phyloP scores from a whole-genome alignment of 805 yeast genomes.

The Kazachstania martiniae region DNA sequence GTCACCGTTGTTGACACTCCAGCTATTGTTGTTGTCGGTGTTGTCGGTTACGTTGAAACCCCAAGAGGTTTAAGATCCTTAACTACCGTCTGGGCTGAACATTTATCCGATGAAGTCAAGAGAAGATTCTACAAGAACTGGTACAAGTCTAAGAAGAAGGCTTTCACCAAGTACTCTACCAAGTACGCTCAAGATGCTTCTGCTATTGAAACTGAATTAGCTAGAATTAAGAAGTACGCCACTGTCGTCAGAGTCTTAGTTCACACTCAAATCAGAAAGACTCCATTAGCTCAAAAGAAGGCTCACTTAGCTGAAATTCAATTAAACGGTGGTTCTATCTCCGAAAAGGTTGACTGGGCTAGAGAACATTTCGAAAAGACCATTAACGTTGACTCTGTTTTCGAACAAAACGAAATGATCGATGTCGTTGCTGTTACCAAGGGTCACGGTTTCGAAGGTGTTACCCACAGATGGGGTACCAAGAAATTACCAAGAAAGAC shows the following conservation, averaged over 20 bases:
- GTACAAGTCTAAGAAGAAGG: conserved; percentile 99
- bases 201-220: conserved; percentile 89
- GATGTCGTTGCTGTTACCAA: conserved; percentile 99
- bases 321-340: conserved; percentile 96
- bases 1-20: conserved; percentile 99
- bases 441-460: conserved; percentile 99
- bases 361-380: conserved; percentile 98
- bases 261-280: conserved; percentile 99
- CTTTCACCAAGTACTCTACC: conserved; percentile 99
- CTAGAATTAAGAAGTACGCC: conserved; percentile 97
- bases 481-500: conserved; percentile 99
- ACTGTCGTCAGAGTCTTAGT: conserved; percentile 97
- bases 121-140: conserved; percentile 99
- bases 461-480: conserved; percentile 99
- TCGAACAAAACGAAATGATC: conserved; percentile 97
- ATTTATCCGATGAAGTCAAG: conserved; percentile 96
- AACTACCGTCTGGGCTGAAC: conserved; percentile 99
- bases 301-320: conserved; percentile 99
- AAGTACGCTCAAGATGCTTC: conserved; percentile 90
- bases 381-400: conserved; percentile 87
- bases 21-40: conserved; percentile 98
- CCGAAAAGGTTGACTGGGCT: conserved; percentile 98
- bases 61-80: conserved; percentile 99
- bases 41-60: conserved; percentile 99
- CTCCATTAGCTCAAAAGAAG: conserved; percentile 98